Conservation (phyloP, 768 basidiomycete genomes). For the Austroboletus eburneus region DNA sequence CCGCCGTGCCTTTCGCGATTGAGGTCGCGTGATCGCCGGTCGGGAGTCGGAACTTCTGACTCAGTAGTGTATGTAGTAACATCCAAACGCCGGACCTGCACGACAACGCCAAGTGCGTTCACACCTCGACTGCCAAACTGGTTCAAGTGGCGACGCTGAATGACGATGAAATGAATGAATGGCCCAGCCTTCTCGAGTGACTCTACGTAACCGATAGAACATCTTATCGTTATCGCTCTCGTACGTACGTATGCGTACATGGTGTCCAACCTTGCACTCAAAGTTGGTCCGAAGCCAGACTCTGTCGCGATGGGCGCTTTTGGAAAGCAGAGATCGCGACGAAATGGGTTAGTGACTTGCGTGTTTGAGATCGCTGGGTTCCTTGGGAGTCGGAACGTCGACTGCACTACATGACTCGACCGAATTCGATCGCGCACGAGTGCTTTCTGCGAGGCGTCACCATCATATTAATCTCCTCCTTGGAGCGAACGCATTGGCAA, state of each 20-base stretch:
- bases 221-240: neutral
- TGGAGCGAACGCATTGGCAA: neutral
- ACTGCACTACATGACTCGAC: too few relatives aligned
- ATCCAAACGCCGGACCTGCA: neutral
- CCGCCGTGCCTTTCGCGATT: too few relatives aligned
- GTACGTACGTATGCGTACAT: neutral
- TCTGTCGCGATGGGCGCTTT: neutral
- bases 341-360: neutral
- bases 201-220: neutral
- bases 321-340: conserved; percentile 3
- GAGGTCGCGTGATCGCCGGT: too few relatives aligned
- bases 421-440: too few relatives aligned
- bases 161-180: neutral
- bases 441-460: too few relatives aligned
- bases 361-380: too few relatives aligned
- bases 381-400: too few relatives aligned
- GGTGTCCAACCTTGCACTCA: too few relatives aligned
- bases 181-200: neutral
- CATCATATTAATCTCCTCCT: neutral
- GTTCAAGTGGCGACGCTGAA: neutral
- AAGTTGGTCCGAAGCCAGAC: neutral
- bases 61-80: too few relatives aligned
- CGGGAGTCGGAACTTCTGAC: too few relatives aligned
- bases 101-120: neutral
- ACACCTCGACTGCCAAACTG: neutral